Base-by-base conservation (phyloP, 2,329 filamentous ascomycete species). In the Penicillium aurantiogriseum region DNA sequence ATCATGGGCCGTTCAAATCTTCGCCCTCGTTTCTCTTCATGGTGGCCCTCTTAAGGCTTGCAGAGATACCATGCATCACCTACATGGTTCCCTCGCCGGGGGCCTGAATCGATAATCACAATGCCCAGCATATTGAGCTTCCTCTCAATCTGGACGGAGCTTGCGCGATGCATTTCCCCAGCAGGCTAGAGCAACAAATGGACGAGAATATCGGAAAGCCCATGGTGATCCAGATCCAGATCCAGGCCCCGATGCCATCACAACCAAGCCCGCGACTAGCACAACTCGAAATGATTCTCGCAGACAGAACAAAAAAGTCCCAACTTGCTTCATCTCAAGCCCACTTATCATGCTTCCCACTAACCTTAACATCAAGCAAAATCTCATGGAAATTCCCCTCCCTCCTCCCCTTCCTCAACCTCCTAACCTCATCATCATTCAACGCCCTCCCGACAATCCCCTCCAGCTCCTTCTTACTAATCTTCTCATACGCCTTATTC, bases 311-410 rank as follows among this genome's bases (percentile, higher is more conserved):
- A 11, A 5, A 31, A 31, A 43, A 23, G 21, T n/a, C 17, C 27
- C 11, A 4, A 15, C 11, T 21, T 46, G 19, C 13, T 23, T 9
- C 19, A 23, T 31, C 43, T 66, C 70, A 77, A 44, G 76, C 76
- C 70, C 79, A 96, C 74, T 96, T 96, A 77, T 96, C 92, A 76
- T 96, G 92, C 78, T 96, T 96, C 55, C 87, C 87, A 79, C 96
- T 96, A 31, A 94, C 88, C 75, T 93, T 94, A 54, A 97, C 80
- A 76, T 95, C 88, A 63, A 97, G 76, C 69, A 97, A 76, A 65
- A 85, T 85, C 77, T 97, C 92, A 72, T 97, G 90, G 72, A 94
- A 97, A 72, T 93, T 88, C 0, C 94, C 94, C 67, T 97, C 90
- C 66, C 86, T 84, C 71, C 90, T 84, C 35, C 94, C 92, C 75